Evolutionary conservation across 1,284 basidiomycete species (phyloP).

Genomic region (Phellinidium pouzarii): DNA sequence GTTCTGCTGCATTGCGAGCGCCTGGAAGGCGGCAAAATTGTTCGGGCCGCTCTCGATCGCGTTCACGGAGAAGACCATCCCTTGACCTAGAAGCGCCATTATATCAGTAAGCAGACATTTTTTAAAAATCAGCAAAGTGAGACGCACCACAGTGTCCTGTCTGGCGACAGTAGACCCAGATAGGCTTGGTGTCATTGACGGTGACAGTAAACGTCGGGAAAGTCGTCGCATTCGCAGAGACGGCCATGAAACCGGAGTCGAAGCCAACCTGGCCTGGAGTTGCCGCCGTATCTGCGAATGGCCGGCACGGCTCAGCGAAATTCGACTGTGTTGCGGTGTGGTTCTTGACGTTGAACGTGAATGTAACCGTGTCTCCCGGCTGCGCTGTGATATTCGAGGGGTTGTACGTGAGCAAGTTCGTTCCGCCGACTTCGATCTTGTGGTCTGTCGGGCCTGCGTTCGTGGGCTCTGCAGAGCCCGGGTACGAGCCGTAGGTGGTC

Average conservation of each 20-base stretch:
- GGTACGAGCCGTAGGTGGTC: conserved; percentile 19
- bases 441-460: conserved; percentile 7
- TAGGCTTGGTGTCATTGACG: conserved; percentile 45
- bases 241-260: conserved; percentile 55
- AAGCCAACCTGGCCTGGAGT: conserved; percentile 48
- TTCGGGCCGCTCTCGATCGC: conserved; percentile 46
- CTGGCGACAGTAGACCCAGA: conserved; percentile 44
- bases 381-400: conserved; percentile 43
- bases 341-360: conserved; percentile 45
- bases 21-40: conserved; percentile 52
- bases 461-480: conserved; percentile 18
- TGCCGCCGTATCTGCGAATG: conserved; percentile 40
- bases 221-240: conserved; percentile 35
- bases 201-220: conserved; percentile 50
- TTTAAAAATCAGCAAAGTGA: background rate
- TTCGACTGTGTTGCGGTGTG: conserved; percentile 51
- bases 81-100: conserved; percentile 24
- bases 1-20: conserved; percentile 37
- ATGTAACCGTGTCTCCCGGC: conserved; percentile 54
- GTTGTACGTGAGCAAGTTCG: conserved; percentile 31
- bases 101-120: background rate
- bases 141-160: conserved; percentile 39
- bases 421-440: conserved; percentile 14
- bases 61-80: conserved; percentile 65
- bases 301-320: conserved; percentile 48